Conservation (phyloP, 1,139 yeast species). For the Protomyces gravidus region DNA sequence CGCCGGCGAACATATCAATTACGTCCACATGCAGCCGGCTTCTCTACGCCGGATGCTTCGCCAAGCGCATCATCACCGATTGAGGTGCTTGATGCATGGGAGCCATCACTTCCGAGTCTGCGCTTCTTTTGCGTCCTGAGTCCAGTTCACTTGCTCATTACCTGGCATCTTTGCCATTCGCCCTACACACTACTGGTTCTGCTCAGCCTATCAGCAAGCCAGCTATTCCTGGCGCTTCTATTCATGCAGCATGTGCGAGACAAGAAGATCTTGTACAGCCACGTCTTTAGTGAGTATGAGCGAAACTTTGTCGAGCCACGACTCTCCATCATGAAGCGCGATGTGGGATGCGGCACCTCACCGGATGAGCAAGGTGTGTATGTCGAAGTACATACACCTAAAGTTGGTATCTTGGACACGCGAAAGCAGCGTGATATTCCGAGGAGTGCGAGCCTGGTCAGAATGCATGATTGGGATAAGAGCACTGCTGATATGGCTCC, state of each 20-base stretch:
- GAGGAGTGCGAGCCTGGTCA: conserved; percentile 10
- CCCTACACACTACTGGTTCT: conserved; percentile 45
- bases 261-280: conserved; percentile 57
- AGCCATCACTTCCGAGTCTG: conserved; percentile 53
- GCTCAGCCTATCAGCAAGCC: conserved; percentile 41
- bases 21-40: not conserved
- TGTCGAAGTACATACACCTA: conserved; percentile 27
- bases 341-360: conserved; percentile 51
- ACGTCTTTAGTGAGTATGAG: conserved; percentile 61
- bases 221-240: conserved; percentile 42
- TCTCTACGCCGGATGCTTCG: not conserved
- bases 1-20: not conserved
- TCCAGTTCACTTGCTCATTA: conserved; percentile 49
- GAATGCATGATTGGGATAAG: conserved; percentile 26
- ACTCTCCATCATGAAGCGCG: conserved; percentile 52
- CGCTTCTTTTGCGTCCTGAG: conserved; percentile 52
- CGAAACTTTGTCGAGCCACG: conserved; percentile 63
- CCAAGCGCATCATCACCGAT: not conserved
- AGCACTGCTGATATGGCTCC: not conserved
- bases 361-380: conserved; percentile 30
- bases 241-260: conserved; percentile 54
- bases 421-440: conserved; percentile 1
- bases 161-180: conserved; percentile 44
- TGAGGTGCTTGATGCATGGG: conserved; percentile 45
- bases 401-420: conserved; percentile 16